phyloP scores from a whole-genome alignment of 148 eudicot genomes.

The Suaeda aralocaspica region DNA sequence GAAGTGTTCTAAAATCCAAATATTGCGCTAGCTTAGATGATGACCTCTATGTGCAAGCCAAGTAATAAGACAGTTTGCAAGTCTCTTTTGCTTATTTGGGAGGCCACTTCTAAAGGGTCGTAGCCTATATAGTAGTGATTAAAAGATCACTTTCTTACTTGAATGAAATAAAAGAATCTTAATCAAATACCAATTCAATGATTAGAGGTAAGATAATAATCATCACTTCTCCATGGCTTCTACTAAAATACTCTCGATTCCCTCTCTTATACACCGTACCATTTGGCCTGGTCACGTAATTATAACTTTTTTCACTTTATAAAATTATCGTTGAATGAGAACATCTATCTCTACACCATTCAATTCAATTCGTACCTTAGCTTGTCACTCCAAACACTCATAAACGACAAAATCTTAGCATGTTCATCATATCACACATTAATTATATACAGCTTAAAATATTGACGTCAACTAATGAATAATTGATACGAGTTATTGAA shows the following conservation, averaged over 20 bases:
- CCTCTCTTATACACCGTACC: not conserved
- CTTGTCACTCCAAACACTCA: too few relatives aligned
- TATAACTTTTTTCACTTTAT: too few relatives aligned
- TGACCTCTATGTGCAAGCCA: constrained; percentile 12
- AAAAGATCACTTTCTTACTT: constrained; percentile 10
- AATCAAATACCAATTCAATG: constrained; percentile 22
- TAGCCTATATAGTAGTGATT: too few relatives aligned
- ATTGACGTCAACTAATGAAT: too few relatives aligned
- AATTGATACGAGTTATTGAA: too few relatives aligned
- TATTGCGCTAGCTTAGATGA: not conserved
- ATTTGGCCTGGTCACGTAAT: too few relatives aligned
- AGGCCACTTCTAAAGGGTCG: not conserved
- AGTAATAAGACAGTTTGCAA: constrained; percentile 7
- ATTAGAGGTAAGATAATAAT: constrained; percentile 23
- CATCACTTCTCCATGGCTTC: not conserved
- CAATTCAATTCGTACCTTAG: too few relatives aligned
- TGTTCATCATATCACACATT: too few relatives aligned
- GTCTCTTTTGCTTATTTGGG: constrained; percentile 16
- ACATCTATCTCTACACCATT: too few relatives aligned
- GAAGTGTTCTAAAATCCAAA: constrained; percentile 7
- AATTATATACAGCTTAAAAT: too few relatives aligned
- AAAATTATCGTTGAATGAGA: too few relatives aligned
- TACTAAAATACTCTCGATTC: not conserved
- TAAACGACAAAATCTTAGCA: too few relatives aligned
- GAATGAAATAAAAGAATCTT: constrained; percentile 6